These are phyloP conservation scores for Sicyos baderoa DNA, from an alignment of 306 rosid species.

Conservation along the genomic window DNA sequence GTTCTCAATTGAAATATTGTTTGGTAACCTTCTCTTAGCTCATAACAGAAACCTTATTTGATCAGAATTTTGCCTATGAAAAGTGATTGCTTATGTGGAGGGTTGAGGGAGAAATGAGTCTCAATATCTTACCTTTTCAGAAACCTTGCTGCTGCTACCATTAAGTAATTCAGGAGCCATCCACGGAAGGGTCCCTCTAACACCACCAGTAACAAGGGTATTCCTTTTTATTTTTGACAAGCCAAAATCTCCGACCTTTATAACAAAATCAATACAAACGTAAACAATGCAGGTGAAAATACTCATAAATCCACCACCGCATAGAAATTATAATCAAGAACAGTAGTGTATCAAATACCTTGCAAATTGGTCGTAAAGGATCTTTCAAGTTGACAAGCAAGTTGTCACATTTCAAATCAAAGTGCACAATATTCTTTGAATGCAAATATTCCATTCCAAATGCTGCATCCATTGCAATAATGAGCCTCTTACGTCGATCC, in stretches of 20 bases:
- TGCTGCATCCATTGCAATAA: constrained; percentile 94
- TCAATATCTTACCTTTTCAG: constrained; percentile 58
- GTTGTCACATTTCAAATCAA: constrained; percentile 87
- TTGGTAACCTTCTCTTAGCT: neutral
- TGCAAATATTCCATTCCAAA: constrained; percentile 95
- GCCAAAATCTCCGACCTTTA: constrained; percentile 88
- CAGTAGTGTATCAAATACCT: constrained; percentile 36
- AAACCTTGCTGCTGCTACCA: constrained; percentile 83
- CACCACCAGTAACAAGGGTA: constrained; percentile 83
- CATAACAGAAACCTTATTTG: neutral
- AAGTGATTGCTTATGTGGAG: neutral
- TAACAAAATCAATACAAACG: constrained; percentile 12
- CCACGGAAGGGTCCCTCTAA: constrained; percentile 88
- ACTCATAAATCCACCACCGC: constrained; percentile 5
- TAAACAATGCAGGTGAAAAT: neutral
- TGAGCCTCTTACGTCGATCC: constrained; percentile 77
- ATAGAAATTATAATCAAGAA: neutral
- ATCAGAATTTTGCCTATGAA: neutral
- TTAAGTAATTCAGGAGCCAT: constrained; percentile 90
- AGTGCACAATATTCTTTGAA: constrained; percentile 79
- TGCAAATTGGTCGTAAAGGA: constrained; percentile 78
- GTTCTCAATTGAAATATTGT: constrained; percentile 7
- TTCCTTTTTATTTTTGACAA: constrained; percentile 79
- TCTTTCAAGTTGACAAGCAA: constrained; percentile 83
- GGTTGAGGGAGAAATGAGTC: neutral